A percentile compares a stretch with the other conserved stretches of the same genome.
Evolutionary conservation across 805 yeast genomes (phyloP).

Genomic region (Candida vartiovaarae): DNA sequence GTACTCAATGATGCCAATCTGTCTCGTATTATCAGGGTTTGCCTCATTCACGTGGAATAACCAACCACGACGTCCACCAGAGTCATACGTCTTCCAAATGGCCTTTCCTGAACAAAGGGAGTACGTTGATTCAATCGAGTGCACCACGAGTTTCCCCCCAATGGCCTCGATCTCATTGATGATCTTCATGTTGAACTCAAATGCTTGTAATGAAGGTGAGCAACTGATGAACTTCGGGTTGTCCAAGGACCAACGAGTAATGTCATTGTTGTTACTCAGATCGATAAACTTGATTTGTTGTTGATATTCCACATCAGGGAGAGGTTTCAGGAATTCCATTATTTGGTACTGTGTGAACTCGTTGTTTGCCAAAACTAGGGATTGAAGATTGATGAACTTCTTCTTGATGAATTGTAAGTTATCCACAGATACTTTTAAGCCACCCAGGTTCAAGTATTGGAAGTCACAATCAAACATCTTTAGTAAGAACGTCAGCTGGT

Average conservation of each 20-base stretch:
- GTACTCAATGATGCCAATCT: conserved; percentile 40
- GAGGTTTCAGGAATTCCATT: conserved; percentile 26
- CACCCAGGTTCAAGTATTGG: conserved; percentile 53
- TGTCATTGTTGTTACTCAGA: conserved; percentile 52
- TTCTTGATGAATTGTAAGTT: conserved; percentile 32
- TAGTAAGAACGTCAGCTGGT: conserved; percentile 40
- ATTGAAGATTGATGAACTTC: conserved; percentile 31
- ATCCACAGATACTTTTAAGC: conserved; percentile 44
- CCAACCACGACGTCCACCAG: conserved; percentile 76
- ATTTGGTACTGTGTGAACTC: conserved; percentile 27
- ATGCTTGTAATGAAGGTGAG: conserved; percentile 45
- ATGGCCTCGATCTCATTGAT: conserved; percentile 38
- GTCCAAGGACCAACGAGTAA: conserved; percentile 56
- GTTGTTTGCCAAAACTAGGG: conserved; percentile 30
- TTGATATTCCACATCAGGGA: conserved; percentile 13
- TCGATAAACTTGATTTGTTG: conserved; percentile 52
- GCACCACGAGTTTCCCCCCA: conserved; percentile 17
- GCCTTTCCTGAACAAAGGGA: conserved; percentile 19
- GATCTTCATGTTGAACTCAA: conserved; percentile 61
- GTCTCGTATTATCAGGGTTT: conserved; percentile 28
- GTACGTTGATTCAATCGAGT: conserved; percentile 1
- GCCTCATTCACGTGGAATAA: conserved; percentile 39
- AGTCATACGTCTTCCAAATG: conserved; percentile 27
- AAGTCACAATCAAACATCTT: conserved; percentile 33
- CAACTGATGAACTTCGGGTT: conserved; percentile 37